phyloP scores from a whole-genome alignment of 805 yeast genomes.

The Candida rishiriensis region DNA sequence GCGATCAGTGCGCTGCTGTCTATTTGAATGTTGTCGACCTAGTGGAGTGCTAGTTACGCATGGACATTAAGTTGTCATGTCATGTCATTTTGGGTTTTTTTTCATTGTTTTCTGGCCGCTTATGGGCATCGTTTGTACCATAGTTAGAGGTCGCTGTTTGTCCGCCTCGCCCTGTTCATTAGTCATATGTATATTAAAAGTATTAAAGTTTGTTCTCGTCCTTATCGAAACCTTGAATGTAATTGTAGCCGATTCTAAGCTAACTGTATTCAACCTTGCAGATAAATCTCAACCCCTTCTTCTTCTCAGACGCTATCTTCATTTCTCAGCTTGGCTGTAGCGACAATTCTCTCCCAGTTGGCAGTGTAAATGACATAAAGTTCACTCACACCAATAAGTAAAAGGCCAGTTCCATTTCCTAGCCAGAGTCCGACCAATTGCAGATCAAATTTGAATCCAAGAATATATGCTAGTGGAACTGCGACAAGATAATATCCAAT shows the following conservation, averaged over 20 bases:
- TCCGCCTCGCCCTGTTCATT: too few relatives aligned
- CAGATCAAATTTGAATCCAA: constrained; percentile 47
- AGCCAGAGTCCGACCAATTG: constrained; percentile 67
- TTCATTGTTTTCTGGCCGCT: too few relatives aligned
- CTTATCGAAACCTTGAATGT: too few relatives aligned
- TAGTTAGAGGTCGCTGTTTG: too few relatives aligned
- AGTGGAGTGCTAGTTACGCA: constrained; percentile 39
- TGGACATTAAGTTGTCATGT: not conserved
- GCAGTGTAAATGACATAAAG: constrained; percentile 41
- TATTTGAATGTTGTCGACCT: constrained; percentile 56
- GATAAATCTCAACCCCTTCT: too few relatives aligned
- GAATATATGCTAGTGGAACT: constrained; percentile 56
- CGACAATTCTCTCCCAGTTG: constrained; percentile 49
- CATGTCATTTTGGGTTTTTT: not conserved
- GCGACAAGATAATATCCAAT: constrained; percentile 69
- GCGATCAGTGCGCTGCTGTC: constrained; percentile 60
- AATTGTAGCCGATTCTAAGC: too few relatives aligned
- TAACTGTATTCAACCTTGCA: too few relatives aligned
- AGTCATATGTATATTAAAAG: too few relatives aligned
- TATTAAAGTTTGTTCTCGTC: too few relatives aligned
- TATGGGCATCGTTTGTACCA: too few relatives aligned
- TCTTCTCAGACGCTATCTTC: not conserved
- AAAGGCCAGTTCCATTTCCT: constrained; percentile 64
- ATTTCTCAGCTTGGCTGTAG: constrained; percentile 22
- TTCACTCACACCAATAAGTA: constrained; percentile 48